Percentiles rank a stretch among this genome's conserved stretches.
phyloP scores from a whole-genome alignment of 495 filamentous ascomycete genomes.

The Penicillium verhagenii region DNA sequence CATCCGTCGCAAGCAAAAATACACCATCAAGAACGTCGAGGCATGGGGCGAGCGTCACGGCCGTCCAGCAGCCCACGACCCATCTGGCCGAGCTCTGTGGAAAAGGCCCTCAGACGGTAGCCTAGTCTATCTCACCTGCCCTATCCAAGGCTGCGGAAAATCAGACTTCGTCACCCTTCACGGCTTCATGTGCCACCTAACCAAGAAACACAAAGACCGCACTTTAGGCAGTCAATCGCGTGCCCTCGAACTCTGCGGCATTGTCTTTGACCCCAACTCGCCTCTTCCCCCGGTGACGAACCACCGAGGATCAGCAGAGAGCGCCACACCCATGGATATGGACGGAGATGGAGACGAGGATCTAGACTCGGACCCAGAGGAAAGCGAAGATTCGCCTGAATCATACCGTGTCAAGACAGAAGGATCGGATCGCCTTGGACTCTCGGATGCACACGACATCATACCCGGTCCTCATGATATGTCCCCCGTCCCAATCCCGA shows the following conservation, averaged over 20 bases:
- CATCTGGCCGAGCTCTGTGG: constrained; percentile 44
- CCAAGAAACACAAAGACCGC: constrained; percentile 52
- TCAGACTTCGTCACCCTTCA: constrained; percentile 48
- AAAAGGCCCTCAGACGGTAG: constrained; percentile 49
- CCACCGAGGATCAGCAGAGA: constrained; percentile 42
- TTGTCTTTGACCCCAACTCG: constrained; percentile 43
- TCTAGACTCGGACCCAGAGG: constrained; percentile 39
- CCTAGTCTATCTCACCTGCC: constrained; percentile 48
- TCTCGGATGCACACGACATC: neutral
- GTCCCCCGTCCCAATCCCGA: constrained; percentile 14
- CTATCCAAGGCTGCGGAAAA: constrained; percentile 43
- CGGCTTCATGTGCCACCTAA: constrained; percentile 52
- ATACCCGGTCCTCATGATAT: constrained; percentile 8
- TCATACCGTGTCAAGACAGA: constrained; percentile 34
- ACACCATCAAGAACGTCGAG: constrained; percentile 52
- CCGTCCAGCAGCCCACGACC: constrained; percentile 46
- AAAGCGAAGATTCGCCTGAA: constrained; percentile 21
- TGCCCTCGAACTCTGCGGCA: constrained; percentile 46
- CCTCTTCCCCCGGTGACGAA: constrained; percentile 40
- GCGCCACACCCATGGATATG: constrained; percentile 30
- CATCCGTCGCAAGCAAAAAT: constrained; percentile 49
- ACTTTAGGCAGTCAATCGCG: constrained; percentile 47
- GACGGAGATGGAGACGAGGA: constrained; percentile 33
- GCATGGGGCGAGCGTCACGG: constrained; percentile 51
- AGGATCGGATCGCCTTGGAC: constrained; percentile 8